Evolutionary conservation across 140 eudicot species (phyloP), one percentile per base, ranked within the genome.

Genomic region (Stevia rebaudiana): DNA sequence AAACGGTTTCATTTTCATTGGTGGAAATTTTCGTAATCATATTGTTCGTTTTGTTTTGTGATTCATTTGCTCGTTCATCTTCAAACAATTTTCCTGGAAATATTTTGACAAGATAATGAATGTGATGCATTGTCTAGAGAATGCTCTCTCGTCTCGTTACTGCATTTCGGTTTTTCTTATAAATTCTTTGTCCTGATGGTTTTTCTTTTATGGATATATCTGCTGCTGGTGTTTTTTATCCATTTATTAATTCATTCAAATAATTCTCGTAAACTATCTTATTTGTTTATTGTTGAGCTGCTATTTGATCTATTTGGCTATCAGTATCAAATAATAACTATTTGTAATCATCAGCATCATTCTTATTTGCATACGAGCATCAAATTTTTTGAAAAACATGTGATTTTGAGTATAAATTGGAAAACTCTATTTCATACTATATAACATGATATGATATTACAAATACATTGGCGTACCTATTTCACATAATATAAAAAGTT

Each of bases 231-330:
- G 56, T 19, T 49, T 18, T 48, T 48, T 21, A 23, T 11, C 16
- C 16, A 11, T 21, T 52, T 12, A 11, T 12, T 53, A 7, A 31
- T 57, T 1, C n/a, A n/a, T 53, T 12, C 8, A 24, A 25, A 53
- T 53, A 53, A 13, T 24, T 24, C 4, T 53, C 39, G 39, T 33
- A 60, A 53, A 70, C 46, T 46, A 21, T 43, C 11, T 47, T 69
- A 7, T 33, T 59, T 59, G 41, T 58, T 70, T 59, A 58, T 59
- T 59, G 46, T 16, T 30, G n/a, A n/a, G n/a, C n/a, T n/a, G n/a
- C n/a, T n/a, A 18, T 69, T 42, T 41, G 31, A 42, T 69, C 66
- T 69, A 46, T 47, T 24, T 56, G 17, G 48, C 58, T 69, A 55
- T 30, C 49, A 41, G 36, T 57, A n/a, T n/a, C n/a, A 28, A 4